Percentiles rank a stretch among this genome's conserved stretches.
These are phyloP conservation scores for Aspergillus pseudoviridinutans DNA, from an alignment of 2,329 filamentous ascomycete species.

Conservation along the genomic window DNA sequence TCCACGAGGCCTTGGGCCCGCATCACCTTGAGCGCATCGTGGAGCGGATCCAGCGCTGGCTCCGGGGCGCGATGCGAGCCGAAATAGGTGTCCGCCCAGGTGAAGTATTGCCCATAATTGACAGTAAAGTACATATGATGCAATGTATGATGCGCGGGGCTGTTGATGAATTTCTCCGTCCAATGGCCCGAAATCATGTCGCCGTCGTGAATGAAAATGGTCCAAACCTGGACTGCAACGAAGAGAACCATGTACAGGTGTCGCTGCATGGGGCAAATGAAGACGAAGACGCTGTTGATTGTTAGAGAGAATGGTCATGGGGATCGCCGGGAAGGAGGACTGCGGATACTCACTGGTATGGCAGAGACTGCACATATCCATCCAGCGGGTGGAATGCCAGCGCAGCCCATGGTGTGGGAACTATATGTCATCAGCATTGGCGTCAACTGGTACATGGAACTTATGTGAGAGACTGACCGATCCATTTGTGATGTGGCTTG, in stretches of 20 bases:
- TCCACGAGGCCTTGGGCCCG: background rate
- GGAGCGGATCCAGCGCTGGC: background rate
- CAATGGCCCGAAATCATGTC: constrained; percentile 41
- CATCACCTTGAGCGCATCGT: constrained; percentile 1
- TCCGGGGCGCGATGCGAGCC: constrained; percentile 60
- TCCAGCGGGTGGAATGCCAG: constrained; percentile 84
- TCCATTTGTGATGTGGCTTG: constrained; percentile 94
- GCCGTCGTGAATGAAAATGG: constrained; percentile 82
- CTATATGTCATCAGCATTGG: background rate
- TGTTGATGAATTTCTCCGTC: constrained; percentile 62
- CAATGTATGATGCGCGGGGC: constrained; percentile 88
- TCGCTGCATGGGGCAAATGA: constrained; percentile 81
- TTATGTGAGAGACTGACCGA: constrained; percentile 42
- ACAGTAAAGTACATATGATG: constrained; percentile 77
- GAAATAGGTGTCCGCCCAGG: constrained; percentile 74
- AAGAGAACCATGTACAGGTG: constrained; percentile 73
- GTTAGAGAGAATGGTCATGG: background rate
- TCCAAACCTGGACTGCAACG: constrained; percentile 84
- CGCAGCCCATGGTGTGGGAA: constrained; percentile 79
- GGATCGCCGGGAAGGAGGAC: background rate
- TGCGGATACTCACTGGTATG: constrained; percentile 60
- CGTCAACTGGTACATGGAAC: background rate
- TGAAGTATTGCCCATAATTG: constrained; percentile 86
- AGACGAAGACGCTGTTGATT: constrained; percentile 58
- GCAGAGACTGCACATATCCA: constrained; percentile 74